A percentile compares a stretch with the other conserved stretches of the same genome.
These are phyloP conservation scores for Phialocephala subalpina DNA, from an alignment of 2,329 filamentous ascomycete species.

Conservation along the genomic window DNA sequence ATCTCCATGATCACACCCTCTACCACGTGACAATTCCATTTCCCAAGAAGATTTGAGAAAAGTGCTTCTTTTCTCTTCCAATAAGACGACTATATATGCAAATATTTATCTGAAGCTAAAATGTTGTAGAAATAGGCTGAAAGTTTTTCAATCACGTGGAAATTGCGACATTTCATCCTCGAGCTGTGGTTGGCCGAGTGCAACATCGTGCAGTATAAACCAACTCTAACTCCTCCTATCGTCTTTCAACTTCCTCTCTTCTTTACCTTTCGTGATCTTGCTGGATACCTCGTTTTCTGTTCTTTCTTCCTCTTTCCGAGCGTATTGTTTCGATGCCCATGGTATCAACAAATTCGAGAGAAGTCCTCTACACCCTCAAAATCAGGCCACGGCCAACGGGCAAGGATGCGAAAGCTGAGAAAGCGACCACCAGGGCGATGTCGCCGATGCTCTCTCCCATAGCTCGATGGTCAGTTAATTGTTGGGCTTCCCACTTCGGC, in stretches of 20 bases:
- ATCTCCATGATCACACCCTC: neutral
- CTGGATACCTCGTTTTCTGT: neutral
- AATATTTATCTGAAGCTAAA: neutral
- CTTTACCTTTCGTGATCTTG: neutral
- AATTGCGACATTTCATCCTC: neutral
- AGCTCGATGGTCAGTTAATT: neutral
- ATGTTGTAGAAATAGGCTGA: neutral
- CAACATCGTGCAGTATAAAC: neutral
- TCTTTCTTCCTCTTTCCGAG: neutral
- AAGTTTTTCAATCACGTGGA: neutral
- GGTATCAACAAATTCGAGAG: neutral
- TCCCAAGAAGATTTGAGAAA: too few relatives aligned
- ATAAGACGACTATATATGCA: too few relatives aligned
- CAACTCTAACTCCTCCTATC: neutral
- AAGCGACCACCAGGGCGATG: neutral
- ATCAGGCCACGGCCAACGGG: neutral
- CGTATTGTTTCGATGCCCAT: neutral
- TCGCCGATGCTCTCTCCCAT: neutral
- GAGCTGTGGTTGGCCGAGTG: conserved; percentile 1
- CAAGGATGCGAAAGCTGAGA: neutral
- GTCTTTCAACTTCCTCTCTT: neutral
- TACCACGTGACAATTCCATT: neutral
- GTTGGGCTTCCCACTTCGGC: neutral
- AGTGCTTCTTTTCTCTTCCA: too few relatives aligned
- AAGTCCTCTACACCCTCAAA: neutral